Base-by-base conservation (phyloP, 2,329 filamentous ascomycete species). In the Neopestalotiopsis clavispora region DNA sequence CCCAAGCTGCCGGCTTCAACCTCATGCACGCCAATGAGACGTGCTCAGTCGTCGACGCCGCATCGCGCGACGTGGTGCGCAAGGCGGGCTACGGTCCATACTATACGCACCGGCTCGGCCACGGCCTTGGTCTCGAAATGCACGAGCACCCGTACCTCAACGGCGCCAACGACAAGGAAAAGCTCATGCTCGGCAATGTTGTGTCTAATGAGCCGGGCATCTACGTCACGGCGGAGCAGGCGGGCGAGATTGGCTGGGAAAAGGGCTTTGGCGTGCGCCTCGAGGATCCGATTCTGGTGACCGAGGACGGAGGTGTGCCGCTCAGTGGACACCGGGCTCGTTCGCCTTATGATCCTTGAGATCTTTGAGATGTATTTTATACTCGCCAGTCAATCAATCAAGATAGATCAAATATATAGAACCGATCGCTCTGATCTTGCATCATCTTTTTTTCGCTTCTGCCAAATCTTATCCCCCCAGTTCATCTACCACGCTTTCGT, bases 71-170 rank as follows among this genome's bases (percentile, higher is more conserved):
- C 10, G 73, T 73, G 0, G 71, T 78, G 52, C 65, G 70, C 28
- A 68, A 72, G 17, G 71, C 69, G 9, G 75, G 74, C 3, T 76
- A 75, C 60, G 75, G 69, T 0, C 71, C 73, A 30, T 78, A 69
- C 69, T 78, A 76, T 38, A 76, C 75, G 4, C 76, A 78, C 67
- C 72, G 75, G 1, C 72, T 78, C 0, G 75, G 76, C 9, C 76
- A 78, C 66, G 76, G 76, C 1, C 30, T 78, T 7, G 76, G 76
- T 1, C 49, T 77, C 61, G 76, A 77, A 65, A 71, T 72, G 64
- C 76, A 78, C 57, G 76, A 78, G 68, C 76, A 76, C 28, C 76
- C 75, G 4, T 77, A 77, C 63, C 67, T 78, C 64, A 77, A 78
- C 59, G 76, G 76, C 0, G 76, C 75, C 1, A 78, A 78, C 1